Evolutionary conservation across 2,329 filamentous ascomycete species (phyloP), one percentile per base, ranked within the genome.

Genomic region (Fusarium caatingaense): DNA sequence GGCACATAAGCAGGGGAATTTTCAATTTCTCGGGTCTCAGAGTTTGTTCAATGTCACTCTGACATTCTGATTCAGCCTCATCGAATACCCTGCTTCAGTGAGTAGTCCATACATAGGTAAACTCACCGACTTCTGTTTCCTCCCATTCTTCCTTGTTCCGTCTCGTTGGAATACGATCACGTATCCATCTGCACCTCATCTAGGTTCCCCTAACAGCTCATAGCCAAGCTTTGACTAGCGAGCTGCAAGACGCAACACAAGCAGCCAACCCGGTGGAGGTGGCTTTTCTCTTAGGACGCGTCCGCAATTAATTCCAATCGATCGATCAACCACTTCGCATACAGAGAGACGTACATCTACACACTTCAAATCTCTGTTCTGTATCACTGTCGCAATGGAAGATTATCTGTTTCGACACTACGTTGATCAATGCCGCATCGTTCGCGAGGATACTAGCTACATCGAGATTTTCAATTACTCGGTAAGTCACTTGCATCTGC

Each of bases 401-500:
- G 85, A 89, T 71, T 89, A 87, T 74, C 83, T 88, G 78, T 89
- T 89, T 70, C 79, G 80, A 66, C 70, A 77, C 32, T 83, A 84
- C 72, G 80, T 89, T 61, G 74, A 80, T 12, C 76, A 82, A 47
- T 88, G 85, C 74, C 81, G 78, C 23, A 79, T 81, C 32, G 84
- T 88, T 49, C 64, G 77, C 6, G 87, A 89, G 76, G 78, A 78
- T 56, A 89, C 86, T 20, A 83, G 80, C 68, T 89, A 87, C 74
- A 69, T 89, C 25, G 85, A 89, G 75, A 86, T 89, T 40, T 83
- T 87, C 72, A 89, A 89, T 69, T 89, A 88, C 70, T 85, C 86
- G 74, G 87, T 88, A 76, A 67, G 85, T 75, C 21, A 15, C 57
- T 13, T 18, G 42, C 46, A 27, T 56, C 41, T 46, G 18, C 12